Percentiles rank a stretch among this genome's conserved stretches.
phyloP scores from a whole-genome alignment of 768 basidiomycete species.

The Lactarius quietus region DNA sequence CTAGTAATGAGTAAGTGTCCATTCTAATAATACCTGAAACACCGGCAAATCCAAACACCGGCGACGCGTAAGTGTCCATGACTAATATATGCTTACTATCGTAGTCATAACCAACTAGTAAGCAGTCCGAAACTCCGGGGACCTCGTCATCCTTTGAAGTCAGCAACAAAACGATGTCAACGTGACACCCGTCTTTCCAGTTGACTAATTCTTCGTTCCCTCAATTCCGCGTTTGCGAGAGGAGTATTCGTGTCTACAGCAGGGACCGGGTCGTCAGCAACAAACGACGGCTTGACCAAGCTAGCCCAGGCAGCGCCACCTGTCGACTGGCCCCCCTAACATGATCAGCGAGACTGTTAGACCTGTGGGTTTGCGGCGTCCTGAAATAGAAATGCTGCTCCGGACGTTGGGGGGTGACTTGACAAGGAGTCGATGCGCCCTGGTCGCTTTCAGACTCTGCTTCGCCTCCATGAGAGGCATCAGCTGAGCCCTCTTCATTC shows the following conservation, averaged over 20 bases:
- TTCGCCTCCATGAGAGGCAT: constrained; percentile 15
- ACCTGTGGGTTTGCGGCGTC: constrained; percentile 49
- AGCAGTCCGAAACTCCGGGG: no score
- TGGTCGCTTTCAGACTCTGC: constrained; percentile 13
- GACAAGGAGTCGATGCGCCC: constrained; percentile 12
- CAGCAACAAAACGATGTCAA: no score
- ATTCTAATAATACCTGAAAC: no score
- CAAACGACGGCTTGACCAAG: constrained; percentile 52
- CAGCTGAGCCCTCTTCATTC: constrained; percentile 25
- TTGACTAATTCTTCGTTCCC: constrained; percentile 7
- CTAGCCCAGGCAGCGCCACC: constrained; percentile 39
- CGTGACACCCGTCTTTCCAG: constrained; percentile 14
- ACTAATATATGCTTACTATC: no score
- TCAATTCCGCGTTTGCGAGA: neutral
- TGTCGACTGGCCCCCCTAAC: constrained; percentile 22
- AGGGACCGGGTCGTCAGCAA: constrained; percentile 52
- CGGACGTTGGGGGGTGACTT: constrained; percentile 29
- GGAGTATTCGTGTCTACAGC: constrained; percentile 1
- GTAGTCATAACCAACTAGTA: no score
- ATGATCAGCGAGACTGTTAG: constrained; percentile 22
- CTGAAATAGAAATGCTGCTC: constrained; percentile 45
- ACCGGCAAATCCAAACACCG: no score
- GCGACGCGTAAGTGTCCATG: no score
- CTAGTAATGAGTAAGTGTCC: no score
- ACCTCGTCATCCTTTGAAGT: no score